A percentile compares a stretch with the other conserved stretches of the same genome.
phyloP scores from a whole-genome alignment of 2,329 filamentous ascomycete species.

The Diaporthe sp. region DNA sequence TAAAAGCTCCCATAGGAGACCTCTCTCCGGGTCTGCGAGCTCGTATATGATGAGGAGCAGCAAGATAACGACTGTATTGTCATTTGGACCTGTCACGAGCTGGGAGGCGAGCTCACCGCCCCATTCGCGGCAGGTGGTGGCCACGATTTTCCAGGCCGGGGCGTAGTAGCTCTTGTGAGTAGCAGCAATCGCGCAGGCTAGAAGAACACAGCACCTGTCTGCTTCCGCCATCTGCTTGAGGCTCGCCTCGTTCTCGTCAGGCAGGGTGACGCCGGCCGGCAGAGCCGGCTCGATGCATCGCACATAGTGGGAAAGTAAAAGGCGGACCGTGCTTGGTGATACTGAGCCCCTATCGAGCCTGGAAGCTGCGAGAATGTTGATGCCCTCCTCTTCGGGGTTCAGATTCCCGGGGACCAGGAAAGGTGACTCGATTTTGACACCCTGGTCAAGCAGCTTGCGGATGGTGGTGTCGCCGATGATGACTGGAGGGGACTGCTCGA shows the following conservation, averaged over 20 bases:
- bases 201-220: constrained; percentile 26
- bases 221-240: constrained; percentile 23
- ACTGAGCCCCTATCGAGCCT: constrained; percentile 20
- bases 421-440: constrained; percentile 22
- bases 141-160: constrained; percentile 24
- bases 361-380: neutral
- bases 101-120: constrained; percentile 25
- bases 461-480: constrained; percentile 30
- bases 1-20: constrained; percentile 33
- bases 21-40: constrained; percentile 30
- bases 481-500: constrained; percentile 29
- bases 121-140: constrained; percentile 31
- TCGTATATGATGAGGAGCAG: constrained; percentile 34
- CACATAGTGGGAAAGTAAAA: constrained; percentile 29
- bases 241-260: constrained; percentile 25
- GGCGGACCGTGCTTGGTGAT: constrained; percentile 18
- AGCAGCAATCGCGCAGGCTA: constrained; percentile 31
- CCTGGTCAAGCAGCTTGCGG: constrained; percentile 28
- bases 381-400: constrained; percentile 22
- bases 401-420: constrained; percentile 11
- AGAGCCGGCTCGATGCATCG: constrained; percentile 29
- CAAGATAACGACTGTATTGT: constrained; percentile 13
- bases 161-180: constrained; percentile 31
- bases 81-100: constrained; percentile 6
- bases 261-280: constrained; percentile 2